phyloP scores from a whole-genome alignment of 1,284 basidiomycete genomes.

The Ustilago tritici region DNA sequence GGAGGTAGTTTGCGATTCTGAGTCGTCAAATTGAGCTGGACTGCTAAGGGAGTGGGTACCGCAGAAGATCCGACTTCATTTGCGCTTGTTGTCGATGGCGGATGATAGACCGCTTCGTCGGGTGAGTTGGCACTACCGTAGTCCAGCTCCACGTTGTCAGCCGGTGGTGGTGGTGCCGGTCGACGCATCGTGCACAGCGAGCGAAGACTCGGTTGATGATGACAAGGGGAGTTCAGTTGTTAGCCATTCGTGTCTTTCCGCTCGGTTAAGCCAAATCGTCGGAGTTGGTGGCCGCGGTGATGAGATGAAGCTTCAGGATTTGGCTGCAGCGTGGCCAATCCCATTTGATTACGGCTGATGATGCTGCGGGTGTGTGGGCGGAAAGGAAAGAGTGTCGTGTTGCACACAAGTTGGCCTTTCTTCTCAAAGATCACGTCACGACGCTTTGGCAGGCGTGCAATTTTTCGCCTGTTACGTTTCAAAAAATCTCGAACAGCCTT shows the following conservation, averaged over 20 bases:
- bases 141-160: conserved; percentile 39
- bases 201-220: conserved; percentile 3
- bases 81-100: neutral
- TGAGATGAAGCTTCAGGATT: neutral
- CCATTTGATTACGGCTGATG: neutral
- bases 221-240: neutral
- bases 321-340: conserved; percentile 1
- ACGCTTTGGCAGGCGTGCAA: neutral
- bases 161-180: conserved; percentile 23
- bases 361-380: neutral
- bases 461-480: conserved; percentile 7
- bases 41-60: neutral
- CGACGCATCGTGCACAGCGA: conserved; percentile 29
- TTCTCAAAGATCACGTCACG: conserved; percentile 26
- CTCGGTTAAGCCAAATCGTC: neutral
- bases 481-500: neutral
- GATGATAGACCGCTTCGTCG: neutral
- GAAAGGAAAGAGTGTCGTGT: neutral
- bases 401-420: conserved; percentile 9
- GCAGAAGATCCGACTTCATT: conserved; percentile 18
- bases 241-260: conserved; percentile 5
- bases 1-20: conserved; percentile 20
- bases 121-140: conserved; percentile 36
- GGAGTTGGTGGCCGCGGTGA: conserved; percentile 1
- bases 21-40: neutral